Evolutionary conservation across 108 stramenopile species (phyloP).

Genomic region (Stephanodiscus minutulus): DNA sequence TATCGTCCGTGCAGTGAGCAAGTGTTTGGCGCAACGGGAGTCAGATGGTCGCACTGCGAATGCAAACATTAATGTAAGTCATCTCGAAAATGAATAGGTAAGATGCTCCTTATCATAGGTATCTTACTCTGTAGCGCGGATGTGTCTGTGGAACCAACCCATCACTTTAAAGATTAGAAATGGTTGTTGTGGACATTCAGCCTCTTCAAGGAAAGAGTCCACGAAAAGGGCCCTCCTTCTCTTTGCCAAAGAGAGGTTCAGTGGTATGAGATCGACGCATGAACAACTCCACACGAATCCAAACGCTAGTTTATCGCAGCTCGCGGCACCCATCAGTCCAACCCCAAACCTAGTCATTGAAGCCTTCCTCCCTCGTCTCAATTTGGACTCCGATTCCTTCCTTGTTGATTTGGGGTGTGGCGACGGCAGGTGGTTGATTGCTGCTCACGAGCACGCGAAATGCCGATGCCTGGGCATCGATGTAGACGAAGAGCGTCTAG

Average conservation of each 20-base stretch:
- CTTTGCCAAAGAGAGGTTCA: slow-evolving; percentile 39
- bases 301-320: neutral
- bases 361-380: slow-evolving; percentile 45
- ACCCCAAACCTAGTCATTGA: slow-evolving; percentile 37
- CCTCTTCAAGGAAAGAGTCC: slow-evolving; percentile 20
- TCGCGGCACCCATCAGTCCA: slow-evolving; percentile 51
- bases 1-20: slow-evolving; percentile 53
- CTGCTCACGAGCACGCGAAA: slow-evolving; percentile 28
- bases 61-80: slow-evolving; percentile 38
- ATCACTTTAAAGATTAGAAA: slow-evolving; percentile 10
- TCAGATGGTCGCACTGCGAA: neutral
- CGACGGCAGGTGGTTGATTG: slow-evolving; percentile 57
- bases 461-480: slow-evolving; percentile 55
- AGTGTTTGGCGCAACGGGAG: slow-evolving; percentile 11
- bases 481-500: slow-evolving; percentile 39
- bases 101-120: neutral
- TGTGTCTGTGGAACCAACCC: neutral
- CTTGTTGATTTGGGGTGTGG: slow-evolving; percentile 54
- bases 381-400: slow-evolving; percentile 24
- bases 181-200: neutral
- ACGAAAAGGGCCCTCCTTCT: slow-evolving; percentile 39
- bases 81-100: neutral
- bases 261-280: slow-evolving; percentile 32
- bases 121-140: neutral
- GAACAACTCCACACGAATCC: slow-evolving; percentile 6